Evolutionary conservation across 2,329 filamentous ascomycete genomes (phyloP).

Genomic region (Cordyceps cicadae): DNA sequence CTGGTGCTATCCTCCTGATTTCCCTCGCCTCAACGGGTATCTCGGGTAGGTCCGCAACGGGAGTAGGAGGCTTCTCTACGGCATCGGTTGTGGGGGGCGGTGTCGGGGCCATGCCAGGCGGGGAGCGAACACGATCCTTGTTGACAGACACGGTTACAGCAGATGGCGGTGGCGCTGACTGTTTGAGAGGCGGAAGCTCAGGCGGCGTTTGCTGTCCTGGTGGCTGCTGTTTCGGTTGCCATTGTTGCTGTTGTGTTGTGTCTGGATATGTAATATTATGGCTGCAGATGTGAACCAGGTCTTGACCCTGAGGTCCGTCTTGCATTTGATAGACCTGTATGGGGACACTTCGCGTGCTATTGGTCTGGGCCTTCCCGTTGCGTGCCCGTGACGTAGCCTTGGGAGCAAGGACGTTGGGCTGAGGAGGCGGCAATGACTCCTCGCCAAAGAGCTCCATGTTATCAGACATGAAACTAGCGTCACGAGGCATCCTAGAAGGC

Average conservation of each 20-base stretch:
- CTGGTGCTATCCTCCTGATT: background rate
- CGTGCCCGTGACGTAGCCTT: background rate
- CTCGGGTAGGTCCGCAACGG: constrained; percentile 4
- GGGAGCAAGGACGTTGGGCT: constrained; percentile 17
- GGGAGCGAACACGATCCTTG: constrained; percentile 16
- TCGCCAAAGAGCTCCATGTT: constrained; percentile 57
- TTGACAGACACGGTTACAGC: constrained; percentile 15
- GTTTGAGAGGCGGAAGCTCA: constrained; percentile 20
- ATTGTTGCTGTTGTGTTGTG: constrained; percentile 14
- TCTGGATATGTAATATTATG: constrained; percentile 23
- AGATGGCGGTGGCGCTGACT: constrained; percentile 14
- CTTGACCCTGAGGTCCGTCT: constrained; percentile 27
- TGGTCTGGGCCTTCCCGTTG: constrained; percentile 18
- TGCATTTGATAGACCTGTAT: constrained; percentile 37
- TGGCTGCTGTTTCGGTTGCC: constrained; percentile 2
- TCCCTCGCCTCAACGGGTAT: background rate
- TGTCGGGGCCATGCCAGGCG: constrained; percentile 25
- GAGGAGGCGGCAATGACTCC: constrained; percentile 37
- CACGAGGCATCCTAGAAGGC: constrained; percentile 51
- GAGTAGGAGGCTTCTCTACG: constrained; percentile 25
- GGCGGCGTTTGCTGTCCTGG: constrained; percentile 15
- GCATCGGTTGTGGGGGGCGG: constrained; percentile 33
- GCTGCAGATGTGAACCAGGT: constrained; percentile 28
- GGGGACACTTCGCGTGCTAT: constrained; percentile 29
- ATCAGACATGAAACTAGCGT: constrained; percentile 84